These are phyloP conservation scores for Cryptosporidium sp. DNA, from an alignment of 169 alveolate species.

Conservation along the genomic window DNA sequence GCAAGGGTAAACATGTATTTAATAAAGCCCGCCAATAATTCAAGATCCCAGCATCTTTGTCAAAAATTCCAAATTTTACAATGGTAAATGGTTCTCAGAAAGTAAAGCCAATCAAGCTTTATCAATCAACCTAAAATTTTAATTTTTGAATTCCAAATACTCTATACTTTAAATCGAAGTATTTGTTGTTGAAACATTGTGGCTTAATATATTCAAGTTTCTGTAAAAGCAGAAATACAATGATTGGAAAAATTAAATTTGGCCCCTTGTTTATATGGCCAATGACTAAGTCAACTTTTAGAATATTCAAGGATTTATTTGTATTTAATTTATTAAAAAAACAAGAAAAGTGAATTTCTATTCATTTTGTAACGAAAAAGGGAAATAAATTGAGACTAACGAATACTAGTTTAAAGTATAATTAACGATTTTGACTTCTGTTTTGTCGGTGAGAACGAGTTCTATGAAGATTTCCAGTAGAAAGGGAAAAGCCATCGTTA, in stretches of 20 bases:
- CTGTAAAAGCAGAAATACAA: not conserved
- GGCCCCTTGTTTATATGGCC: not conserved
- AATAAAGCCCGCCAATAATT: constrained; percentile 1
- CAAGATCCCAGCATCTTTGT: not conserved
- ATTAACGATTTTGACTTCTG: constrained; percentile 1
- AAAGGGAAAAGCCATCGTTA: not conserved
- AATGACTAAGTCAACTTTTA: too few species aligned
- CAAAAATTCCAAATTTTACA: not conserved
- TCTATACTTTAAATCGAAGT: too few species aligned
- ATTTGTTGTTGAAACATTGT: too few species aligned
- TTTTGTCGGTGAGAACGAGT: constrained; percentile 66
- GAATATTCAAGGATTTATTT: too few species aligned
- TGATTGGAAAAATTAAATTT: not conserved
- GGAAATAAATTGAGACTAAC: not conserved
- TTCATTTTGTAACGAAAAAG: not conserved
- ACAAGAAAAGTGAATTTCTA: not conserved
- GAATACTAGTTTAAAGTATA: not conserved
- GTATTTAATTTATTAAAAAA: not conserved
- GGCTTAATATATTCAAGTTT: too few species aligned
- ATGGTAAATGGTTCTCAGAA: too few species aligned
- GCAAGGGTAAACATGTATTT: not conserved
- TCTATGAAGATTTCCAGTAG: constrained; percentile 54
- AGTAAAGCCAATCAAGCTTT: not conserved
- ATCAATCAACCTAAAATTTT: too few species aligned
- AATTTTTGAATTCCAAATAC: too few species aligned